Base-by-base conservation (phyloP, 2,329 filamentous ascomycete species). In the Penicillium sp. region DNA sequence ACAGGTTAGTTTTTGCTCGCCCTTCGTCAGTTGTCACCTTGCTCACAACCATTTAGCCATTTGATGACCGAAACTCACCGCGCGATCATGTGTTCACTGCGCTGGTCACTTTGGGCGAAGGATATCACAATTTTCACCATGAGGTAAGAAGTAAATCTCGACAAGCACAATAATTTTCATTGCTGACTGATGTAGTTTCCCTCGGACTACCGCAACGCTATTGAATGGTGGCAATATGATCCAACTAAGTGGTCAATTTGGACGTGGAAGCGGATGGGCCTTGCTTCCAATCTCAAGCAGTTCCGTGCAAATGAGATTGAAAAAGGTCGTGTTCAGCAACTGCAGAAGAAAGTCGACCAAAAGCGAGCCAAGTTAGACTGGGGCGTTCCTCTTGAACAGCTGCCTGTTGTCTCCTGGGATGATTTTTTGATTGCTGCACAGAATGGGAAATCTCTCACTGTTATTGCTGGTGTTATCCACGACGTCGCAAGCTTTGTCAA, bases 61-160 rank as follows among this genome's bases (percentile, higher is more conserved):
- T 96, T 74, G 91, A 96, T 69, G 92, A 96, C 83, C 89, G 91
- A 77, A 93, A 96, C 85, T 92, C 89, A 60, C 92, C 91, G 62
- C 88, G 92, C 74, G 91, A 96, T 70, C 91, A 96, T 77, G 84
- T 93, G 72, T 86, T 96, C 77, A 96, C 91, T 42, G 91, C 91
- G 43, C 79, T 96, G 21, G 87, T 92, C 67, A 96, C 91, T 44
- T 88, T 96, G 23, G 91, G 91, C 48, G 91, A 93, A 78, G 91
- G 91, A 27, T 96, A 96, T 81, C 91, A 96, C 84, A 96, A 96
- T 83, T 96, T 96, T 84, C 91, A 96, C 80, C 91, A 96, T 83
- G 91, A 96, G 35, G 35, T 39, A 39, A 39, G 35, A n/a, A 11
- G 4, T 39, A 3, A 19, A 39, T 3, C n/a, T 19, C 9, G n/a